Conservation (phyloP, 2,329 filamentous ascomycete species). For the Calycina herbarum region DNA sequence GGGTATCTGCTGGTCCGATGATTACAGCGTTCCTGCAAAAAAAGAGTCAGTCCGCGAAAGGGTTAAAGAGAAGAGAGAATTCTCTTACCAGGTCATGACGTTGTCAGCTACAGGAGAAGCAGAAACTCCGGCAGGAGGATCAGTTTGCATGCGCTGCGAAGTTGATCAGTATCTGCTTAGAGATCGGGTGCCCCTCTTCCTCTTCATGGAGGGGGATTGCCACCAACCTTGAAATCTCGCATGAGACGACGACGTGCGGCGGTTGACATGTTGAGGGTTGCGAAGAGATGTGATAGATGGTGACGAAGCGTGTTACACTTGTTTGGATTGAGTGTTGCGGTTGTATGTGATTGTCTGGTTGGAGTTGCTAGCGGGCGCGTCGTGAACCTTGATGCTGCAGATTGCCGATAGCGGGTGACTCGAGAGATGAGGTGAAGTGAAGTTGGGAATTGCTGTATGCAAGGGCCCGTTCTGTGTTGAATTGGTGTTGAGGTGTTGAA, state of each 20-base stretch:
- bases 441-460: too few relatives aligned
- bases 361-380: background rate
- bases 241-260: conserved; percentile 93
- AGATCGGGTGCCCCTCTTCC: conserved; percentile 23
- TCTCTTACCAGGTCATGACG: conserved; percentile 85
- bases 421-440: background rate
- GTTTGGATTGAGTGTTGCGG: conserved; percentile 1
- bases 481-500: too few relatives aligned
- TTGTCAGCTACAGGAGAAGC: conserved; percentile 95
- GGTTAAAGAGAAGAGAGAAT: too few relatives aligned
- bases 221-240: conserved; percentile 95
- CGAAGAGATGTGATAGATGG: background rate
- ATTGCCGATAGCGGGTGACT: conserved; percentile 16
- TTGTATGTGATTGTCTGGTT: background rate
- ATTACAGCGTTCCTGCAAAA: conserved; percentile 89
- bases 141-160: conserved; percentile 92
- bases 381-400: too few relatives aligned
- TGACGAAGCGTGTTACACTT: background rate
- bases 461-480: too few relatives aligned
- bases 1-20: conserved; percentile 93
- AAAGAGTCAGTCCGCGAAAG: background rate
- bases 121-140: conserved; percentile 94
- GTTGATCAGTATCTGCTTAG: conserved; percentile 24
- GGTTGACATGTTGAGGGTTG: conserved; percentile 68
- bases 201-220: conserved; percentile 20